These are phyloP conservation scores for Aspergillus sclerotialis DNA, from an alignment of 2,329 filamentous ascomycete genomes.

Conservation along the genomic window DNA sequence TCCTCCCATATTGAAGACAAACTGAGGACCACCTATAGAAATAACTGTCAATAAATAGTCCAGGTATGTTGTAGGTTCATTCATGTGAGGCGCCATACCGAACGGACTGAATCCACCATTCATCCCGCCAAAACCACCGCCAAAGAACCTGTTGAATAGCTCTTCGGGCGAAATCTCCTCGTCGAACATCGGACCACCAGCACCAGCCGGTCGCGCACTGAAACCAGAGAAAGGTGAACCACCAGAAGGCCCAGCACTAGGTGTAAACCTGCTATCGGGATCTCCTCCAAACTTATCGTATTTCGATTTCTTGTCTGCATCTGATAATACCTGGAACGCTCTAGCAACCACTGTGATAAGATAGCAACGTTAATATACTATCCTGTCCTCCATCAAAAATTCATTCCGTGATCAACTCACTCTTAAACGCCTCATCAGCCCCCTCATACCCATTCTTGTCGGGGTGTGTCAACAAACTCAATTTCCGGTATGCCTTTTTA, in stretches of 20 bases:
- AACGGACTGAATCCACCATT: constrained; percentile 59
- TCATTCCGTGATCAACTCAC: constrained; percentile 36
- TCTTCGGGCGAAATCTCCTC: constrained; percentile 95
- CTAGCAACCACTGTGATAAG: constrained; percentile 65
- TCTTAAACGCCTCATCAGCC: constrained; percentile 97
- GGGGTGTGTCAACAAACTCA: constrained; percentile 89
- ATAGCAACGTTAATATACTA: background rate
- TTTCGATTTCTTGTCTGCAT: constrained; percentile 84
- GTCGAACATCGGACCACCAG: constrained; percentile 62
- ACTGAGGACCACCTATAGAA: constrained; percentile 63
- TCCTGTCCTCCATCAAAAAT: constrained; percentile 1
- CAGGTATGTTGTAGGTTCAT: constrained; percentile 1
- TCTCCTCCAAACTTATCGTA: constrained; percentile 88
- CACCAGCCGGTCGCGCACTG: constrained; percentile 9
- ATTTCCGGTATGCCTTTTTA: constrained; percentile 95
- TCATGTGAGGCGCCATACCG: constrained; percentile 41
- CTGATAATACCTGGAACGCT: constrained; percentile 87
- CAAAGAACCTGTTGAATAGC: constrained; percentile 95
- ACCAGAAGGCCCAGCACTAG: constrained; percentile 35
- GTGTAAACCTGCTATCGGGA: constrained; percentile 78
- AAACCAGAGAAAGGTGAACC: constrained; percentile 40
- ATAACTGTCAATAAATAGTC: constrained; percentile 4
- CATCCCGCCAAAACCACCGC: constrained; percentile 50
- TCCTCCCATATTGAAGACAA: constrained; percentile 91
- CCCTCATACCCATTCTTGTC: constrained; percentile 97